Evolutionary conservation across 306 rosid species (phyloP).

Genomic region (Gillenia trifoliata): DNA sequence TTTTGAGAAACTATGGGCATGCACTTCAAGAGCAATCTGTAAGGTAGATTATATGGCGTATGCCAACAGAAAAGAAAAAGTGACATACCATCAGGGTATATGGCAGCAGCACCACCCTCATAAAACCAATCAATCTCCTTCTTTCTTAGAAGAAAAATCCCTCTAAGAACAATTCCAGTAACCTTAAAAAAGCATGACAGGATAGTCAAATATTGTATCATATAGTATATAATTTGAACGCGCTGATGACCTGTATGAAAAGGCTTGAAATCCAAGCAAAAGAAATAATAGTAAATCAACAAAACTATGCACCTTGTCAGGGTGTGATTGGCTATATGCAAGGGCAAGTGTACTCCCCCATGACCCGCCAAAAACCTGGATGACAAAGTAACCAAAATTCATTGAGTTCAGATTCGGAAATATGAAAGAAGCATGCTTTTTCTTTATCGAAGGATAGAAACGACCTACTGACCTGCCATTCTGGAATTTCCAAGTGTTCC

Average conservation of each 20-base stretch:
- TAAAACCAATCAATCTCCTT: slow-evolving; percentile 98
- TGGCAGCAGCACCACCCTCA: slow-evolving; percentile 96
- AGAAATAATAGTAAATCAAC: background rate
- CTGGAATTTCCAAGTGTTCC: slow-evolving; percentile 84
- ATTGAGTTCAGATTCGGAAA: background rate
- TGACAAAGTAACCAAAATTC: slow-evolving; percentile 21
- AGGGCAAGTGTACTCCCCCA: slow-evolving; percentile 98
- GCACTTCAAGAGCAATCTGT: background rate
- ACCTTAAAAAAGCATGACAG: slow-evolving; percentile 50
- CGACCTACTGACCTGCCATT: slow-evolving; percentile 71
- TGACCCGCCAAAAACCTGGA: slow-evolving; percentile 93
- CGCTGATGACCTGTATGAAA: background rate
- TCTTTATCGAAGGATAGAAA: slow-evolving; percentile 6
- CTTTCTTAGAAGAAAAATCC: slow-evolving; percentile 84
- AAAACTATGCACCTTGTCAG: slow-evolving; percentile 61
- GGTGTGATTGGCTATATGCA: slow-evolving; percentile 90
- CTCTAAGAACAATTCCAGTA: slow-evolving; percentile 81
- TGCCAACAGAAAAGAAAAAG: slow-evolving; percentile 14
- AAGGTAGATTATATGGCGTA: background rate
- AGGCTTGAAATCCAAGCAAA: slow-evolving; percentile 16
- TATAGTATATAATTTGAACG: slow-evolving; percentile 9
- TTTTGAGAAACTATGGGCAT: background rate
- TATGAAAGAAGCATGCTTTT: slow-evolving; percentile 7
- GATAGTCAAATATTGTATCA: slow-evolving; percentile 14
- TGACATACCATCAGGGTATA: slow-evolving; percentile 82